Evolutionary conservation across 352 stramenopile species (phyloP).

Genomic region (Phytophthora hibernalis): DNA sequence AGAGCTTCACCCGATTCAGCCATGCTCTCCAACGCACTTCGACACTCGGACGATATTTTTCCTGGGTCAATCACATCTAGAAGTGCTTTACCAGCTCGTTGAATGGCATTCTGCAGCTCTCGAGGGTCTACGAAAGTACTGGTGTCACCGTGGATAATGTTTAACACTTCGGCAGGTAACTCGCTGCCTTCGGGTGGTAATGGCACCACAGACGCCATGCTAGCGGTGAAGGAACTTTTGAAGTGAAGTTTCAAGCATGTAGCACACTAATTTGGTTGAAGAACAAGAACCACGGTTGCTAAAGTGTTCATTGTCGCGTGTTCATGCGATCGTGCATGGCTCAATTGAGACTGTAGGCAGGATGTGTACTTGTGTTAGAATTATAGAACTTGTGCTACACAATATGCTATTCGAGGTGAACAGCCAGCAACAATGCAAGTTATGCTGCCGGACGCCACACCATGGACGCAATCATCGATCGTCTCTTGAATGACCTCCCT

Average conservation of each 20-base stretch:
- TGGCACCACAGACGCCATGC: conserved; percentile 19
- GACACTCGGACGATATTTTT: conserved; percentile 7
- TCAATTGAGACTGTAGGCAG: neutral
- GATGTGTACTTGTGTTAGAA: too few relatives aligned
- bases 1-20: conserved; percentile 6
- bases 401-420: neutral
- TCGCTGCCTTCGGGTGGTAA: neutral
- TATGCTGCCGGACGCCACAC: conserved; percentile 19
- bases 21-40: conserved; percentile 13
- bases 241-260: too few relatives aligned
- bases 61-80: neutral
- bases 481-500: conserved; percentile 19
- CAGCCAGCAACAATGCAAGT: neutral
- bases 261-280: neutral
- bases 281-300: neutral
- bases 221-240: too few relatives aligned
- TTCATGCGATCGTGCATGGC: neutral
- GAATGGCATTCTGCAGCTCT: neutral
- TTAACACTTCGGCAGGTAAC: neutral
- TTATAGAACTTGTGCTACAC: neutral
- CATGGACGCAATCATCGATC: conserved; percentile 23
- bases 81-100: conserved; percentile 16
- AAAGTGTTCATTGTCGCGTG: too few relatives aligned
- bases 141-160: neutral
- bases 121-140: neutral